Conservation (phyloP, 306 rosid genomes). For the Glycine tomentella region DNA sequence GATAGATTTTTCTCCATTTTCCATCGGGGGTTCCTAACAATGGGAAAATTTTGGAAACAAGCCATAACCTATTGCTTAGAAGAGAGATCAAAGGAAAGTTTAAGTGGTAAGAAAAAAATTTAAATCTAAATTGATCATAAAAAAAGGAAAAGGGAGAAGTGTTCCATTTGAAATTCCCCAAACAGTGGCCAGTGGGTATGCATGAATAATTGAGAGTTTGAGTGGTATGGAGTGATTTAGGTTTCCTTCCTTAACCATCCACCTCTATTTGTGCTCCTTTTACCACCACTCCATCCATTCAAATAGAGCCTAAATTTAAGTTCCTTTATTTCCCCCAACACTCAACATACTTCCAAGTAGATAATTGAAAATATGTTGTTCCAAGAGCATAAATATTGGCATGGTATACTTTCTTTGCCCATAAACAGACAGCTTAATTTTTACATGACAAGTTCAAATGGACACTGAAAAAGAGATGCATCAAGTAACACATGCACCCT, state of each 20-base stretch:
- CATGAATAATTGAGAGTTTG: too few species aligned
- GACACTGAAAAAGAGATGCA: background rate
- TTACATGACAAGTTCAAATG: constrained; percentile 14
- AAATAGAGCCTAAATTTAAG: constrained; percentile 16
- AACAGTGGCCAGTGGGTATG: background rate
- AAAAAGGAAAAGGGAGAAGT: too few species aligned
- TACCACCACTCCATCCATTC: background rate
- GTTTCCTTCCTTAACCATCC: background rate
- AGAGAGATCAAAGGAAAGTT: background rate
- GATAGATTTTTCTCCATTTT: background rate
- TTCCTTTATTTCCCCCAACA: background rate
- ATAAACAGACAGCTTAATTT: constrained; percentile 26
- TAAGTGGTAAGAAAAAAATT: background rate
- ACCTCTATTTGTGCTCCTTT: background rate
- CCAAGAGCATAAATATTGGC: constrained; percentile 6
- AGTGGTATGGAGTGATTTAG: background rate
- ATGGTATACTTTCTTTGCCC: constrained; percentile 2
- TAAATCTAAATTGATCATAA: too few species aligned
- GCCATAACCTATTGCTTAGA: background rate
- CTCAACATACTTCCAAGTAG: constrained; percentile 12
- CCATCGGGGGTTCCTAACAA: background rate
- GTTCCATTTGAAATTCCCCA: background rate
- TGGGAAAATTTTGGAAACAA: background rate
- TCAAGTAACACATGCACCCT: constrained; percentile 22
- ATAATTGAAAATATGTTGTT: constrained; percentile 16